Percentiles rank a stretch among this genome's conserved stretches.
Conservation (phyloP, 2,329 filamentous ascomycete genomes). For the Aspergillus jensenii region DNA sequence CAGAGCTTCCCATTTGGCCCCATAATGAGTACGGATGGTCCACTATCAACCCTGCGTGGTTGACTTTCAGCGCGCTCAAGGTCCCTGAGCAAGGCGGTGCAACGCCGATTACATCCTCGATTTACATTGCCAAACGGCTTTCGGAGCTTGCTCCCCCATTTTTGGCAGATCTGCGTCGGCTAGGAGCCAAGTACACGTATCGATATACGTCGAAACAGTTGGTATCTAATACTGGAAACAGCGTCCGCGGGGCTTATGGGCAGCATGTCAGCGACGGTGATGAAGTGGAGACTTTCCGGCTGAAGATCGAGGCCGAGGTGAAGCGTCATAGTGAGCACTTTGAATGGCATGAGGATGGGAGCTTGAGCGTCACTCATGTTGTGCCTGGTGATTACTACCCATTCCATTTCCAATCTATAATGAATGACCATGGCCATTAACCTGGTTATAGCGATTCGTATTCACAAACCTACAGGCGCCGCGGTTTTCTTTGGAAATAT, state of each 20-base stretch:
- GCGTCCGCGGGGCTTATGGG: neutral
- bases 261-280: neutral
- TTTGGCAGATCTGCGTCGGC: neutral
- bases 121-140: neutral
- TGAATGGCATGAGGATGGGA: neutral
- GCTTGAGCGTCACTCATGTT: neutral
- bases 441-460: neutral
- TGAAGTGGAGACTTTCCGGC: neutral
- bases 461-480: neutral
- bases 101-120: neutral
- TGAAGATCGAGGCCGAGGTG: too few relatives aligned
- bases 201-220: neutral
- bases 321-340: neutral
- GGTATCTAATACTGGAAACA: neutral
- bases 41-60: neutral
- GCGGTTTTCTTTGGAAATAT: neutral
- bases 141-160: neutral
- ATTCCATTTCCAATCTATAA: neutral
- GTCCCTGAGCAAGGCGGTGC: neutral
- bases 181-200: neutral
- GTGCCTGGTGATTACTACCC: neutral
- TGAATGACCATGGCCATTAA: neutral
- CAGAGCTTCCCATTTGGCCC: neutral
- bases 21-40: neutral
- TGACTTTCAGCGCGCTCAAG: neutral